Conservation (phyloP, 2,329 filamentous ascomycete species). For the Graphilbum sp. region DNA sequence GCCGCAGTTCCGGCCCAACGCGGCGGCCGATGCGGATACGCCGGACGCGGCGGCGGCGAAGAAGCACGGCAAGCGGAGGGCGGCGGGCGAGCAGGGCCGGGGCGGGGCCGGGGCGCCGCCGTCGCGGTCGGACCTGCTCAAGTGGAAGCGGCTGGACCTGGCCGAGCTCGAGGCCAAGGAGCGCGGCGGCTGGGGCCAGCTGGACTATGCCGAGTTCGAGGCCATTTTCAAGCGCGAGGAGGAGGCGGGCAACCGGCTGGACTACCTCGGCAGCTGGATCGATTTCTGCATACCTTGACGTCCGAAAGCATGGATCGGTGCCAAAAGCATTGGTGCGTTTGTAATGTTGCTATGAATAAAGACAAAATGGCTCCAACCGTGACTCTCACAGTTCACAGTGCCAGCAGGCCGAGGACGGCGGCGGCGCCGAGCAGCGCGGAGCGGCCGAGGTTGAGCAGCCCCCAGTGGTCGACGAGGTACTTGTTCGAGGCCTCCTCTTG, state of each 20-base stretch:
- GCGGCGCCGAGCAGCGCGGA: conserved; percentile 8
- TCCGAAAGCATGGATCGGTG: too few species aligned
- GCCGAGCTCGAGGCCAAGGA: conserved; percentile 52
- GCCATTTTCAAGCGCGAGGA: conserved; percentile 53
- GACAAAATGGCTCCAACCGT: too few species aligned
- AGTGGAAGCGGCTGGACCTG: conserved; percentile 40
- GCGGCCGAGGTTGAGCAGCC: conserved; percentile 28
- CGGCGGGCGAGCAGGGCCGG: background rate
- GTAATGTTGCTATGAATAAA: too few species aligned
- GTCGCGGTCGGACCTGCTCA: conserved; percentile 17
- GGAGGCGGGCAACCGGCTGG: conserved; percentile 45
- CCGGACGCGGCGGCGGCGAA: background rate
- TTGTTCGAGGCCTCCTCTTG: conserved; percentile 21
- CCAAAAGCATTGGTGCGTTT: too few species aligned
- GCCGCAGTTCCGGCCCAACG: conserved; percentile 52
- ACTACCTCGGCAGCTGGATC: conserved; percentile 82
- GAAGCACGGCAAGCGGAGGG: background rate
- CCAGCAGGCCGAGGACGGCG: conserved; percentile 1
- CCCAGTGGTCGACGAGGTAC: conserved; percentile 39
- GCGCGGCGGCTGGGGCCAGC: conserved; percentile 63
- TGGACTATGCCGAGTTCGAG: conserved; percentile 70
- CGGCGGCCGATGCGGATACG: conserved; percentile 11
- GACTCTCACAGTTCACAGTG: too few species aligned
- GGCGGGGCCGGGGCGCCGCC: background rate
- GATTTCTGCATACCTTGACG: conserved; percentile 53